Evolutionary conservation across 1,139 yeast genomes (phyloP).

Genomic region (Barnettozyma hawaiiensis): DNA sequence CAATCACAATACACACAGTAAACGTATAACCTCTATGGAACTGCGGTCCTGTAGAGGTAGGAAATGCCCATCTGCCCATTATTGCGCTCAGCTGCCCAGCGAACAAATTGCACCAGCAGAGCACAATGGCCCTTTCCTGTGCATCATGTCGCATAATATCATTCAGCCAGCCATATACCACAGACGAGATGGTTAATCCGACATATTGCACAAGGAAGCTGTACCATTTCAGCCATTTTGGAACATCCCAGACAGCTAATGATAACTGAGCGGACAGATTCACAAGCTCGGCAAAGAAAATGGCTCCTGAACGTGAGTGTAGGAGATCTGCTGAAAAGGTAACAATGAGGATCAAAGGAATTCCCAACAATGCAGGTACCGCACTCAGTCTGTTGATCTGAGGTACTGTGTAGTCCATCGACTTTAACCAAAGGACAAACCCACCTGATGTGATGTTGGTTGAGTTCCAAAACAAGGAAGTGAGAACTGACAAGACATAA

Average conservation of each 20-base stretch:
- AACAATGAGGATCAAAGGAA: conserved; percentile 29
- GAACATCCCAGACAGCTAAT: conserved; percentile 22
- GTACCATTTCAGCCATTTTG: conserved; percentile 30
- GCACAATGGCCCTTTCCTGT: conserved; percentile 33
- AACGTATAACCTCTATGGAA: conserved; percentile 43
- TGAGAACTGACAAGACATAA: conserved; percentile 24
- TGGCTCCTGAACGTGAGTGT: conserved; percentile 28
- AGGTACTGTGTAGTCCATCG: conserved; percentile 27
- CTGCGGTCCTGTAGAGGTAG: conserved; percentile 40
- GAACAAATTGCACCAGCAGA: conserved; percentile 25
- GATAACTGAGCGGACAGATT: conserved; percentile 7
- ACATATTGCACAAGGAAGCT: conserved; percentile 32
- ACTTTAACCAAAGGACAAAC: conserved; percentile 33
- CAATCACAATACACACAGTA: conserved; percentile 6
- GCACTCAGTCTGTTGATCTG: conserved; percentile 31
- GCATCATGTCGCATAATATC: conserved; percentile 34
- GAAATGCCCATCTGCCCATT: conserved; percentile 43
- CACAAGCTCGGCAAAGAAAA: conserved; percentile 4
- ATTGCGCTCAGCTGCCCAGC: conserved; percentile 34
- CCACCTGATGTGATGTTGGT: conserved; percentile 4
- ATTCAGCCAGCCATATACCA: conserved; percentile 33
- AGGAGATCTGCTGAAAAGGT: conserved; percentile 27
- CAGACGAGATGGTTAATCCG: conserved; percentile 32
- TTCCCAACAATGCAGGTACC: conserved; percentile 33
- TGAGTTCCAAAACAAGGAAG: conserved; percentile 6